phyloP scores from a whole-genome alignment of 768 basidiomycete genomes.

The Termitomyces sp. region DNA sequence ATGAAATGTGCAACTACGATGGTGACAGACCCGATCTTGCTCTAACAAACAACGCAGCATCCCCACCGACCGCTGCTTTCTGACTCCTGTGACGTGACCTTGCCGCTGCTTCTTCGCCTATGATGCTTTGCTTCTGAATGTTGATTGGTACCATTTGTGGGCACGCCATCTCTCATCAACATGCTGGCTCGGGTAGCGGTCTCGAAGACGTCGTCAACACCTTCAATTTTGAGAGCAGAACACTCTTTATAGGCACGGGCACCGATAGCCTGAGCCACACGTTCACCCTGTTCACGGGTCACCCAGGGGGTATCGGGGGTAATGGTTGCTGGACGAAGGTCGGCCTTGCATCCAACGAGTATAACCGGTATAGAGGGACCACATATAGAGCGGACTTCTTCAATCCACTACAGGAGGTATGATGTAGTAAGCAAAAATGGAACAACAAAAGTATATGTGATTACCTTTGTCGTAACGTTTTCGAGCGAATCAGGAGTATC shows the following conservation, averaged over 20 bases:
- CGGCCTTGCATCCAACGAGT: constrained; percentile 94
- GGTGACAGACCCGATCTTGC: not conserved
- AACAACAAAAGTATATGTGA: constrained; percentile 8
- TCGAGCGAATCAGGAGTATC: constrained; percentile 97
- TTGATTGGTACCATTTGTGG: constrained; percentile 34
- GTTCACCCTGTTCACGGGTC: constrained; percentile 74
- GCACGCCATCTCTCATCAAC: constrained; percentile 85
- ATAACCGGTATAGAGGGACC: constrained; percentile 89
- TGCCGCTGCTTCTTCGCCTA: constrained; percentile 49
- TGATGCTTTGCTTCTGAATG: constrained; percentile 38
- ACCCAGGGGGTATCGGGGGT: constrained; percentile 48
- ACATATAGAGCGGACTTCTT: constrained; percentile 96
- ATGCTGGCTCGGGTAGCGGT: constrained; percentile 95
- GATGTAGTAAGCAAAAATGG: constrained; percentile 13
- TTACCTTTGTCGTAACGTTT: constrained; percentile 88
- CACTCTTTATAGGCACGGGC: constrained; percentile 95
- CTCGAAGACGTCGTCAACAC: constrained; percentile 97
- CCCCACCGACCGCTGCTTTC: constrained; percentile 51
- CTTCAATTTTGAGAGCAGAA: constrained; percentile 82
- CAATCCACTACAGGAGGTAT: constrained; percentile 73
- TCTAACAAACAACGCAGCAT: constrained; percentile 68
- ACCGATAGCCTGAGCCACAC: constrained; percentile 77
- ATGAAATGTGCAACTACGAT: not conserved
- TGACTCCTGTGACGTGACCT: constrained; percentile 32
- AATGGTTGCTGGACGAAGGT: constrained; percentile 63